Evolutionary conservation across 306 rosid genomes (phyloP).

Genomic region (Coriaria nepalensis): DNA sequence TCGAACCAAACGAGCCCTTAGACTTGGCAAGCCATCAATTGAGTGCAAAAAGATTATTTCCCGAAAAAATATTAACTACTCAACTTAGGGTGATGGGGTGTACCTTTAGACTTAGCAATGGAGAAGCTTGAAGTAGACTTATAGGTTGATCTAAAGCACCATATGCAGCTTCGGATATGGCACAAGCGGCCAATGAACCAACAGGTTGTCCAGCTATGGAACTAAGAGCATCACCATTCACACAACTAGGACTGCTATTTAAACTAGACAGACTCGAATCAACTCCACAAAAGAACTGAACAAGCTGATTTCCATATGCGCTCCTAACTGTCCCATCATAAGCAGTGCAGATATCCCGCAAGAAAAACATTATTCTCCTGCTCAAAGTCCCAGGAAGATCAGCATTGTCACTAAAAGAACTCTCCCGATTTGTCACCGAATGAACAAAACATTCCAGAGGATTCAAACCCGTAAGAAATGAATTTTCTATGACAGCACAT

Average conservation of each 20-base stretch:
- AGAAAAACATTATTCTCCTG: conserved; percentile 68
- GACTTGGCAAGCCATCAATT: no score
- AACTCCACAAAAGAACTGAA: conserved; percentile 52
- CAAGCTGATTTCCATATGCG: conserved; percentile 64
- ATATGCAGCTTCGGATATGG: conserved; percentile 93
- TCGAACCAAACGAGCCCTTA: no score
- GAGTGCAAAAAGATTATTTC: no score
- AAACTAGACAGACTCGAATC: conserved; percentile 17
- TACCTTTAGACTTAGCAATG: conserved; percentile 74
- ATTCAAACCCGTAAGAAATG: conserved; percentile 76
- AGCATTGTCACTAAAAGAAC: conserved; percentile 89
- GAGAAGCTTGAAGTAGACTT: conserved; percentile 86
- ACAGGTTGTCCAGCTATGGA: conserved; percentile 59
- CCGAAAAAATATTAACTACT: no score
- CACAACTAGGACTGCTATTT: conserved; percentile 6
- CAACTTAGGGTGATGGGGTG: conserved; percentile 2
- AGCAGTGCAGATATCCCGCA: conserved; percentile 68
- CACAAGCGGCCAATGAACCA: conserved; percentile 87
- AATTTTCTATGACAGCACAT: conserved; percentile 62
- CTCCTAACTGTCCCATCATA: conserved; percentile 94
- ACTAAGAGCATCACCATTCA: conserved; percentile 12
- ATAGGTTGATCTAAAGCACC: conserved; percentile 94
- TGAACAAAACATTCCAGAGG: conserved; percentile 90
- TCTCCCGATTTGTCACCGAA: conserved; percentile 75
- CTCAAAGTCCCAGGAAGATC: conserved; percentile 89